Evolutionary conservation across 169 alveolate genomes (phyloP).

Genomic region (Babesia gibsoni): DNA sequence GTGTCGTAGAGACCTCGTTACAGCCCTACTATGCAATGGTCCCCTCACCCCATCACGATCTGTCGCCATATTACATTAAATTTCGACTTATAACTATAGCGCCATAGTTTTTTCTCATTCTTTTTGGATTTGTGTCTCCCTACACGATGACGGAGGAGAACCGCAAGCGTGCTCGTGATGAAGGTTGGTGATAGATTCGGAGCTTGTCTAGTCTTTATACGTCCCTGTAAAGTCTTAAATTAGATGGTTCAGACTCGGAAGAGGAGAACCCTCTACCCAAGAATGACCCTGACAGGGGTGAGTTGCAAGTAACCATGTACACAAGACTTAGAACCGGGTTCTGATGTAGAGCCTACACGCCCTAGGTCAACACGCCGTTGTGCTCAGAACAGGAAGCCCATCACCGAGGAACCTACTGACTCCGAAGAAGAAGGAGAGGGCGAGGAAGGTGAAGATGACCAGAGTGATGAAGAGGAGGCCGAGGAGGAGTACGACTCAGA

Average conservation of each 20-base stretch:
- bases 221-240: background rate
- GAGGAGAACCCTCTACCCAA: slow-evolving; percentile 32
- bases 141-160: slow-evolving; percentile 34
- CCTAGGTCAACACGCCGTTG: slow-evolving; percentile 49
- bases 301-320: background rate
- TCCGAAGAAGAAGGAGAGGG: slow-evolving; percentile 58
- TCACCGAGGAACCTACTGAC: slow-evolving; percentile 43
- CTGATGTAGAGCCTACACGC: slow-evolving; percentile 44
- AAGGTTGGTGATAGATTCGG: background rate
- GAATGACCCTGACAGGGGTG: slow-evolving; percentile 44
- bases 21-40: too few species aligned
- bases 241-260: slow-evolving; percentile 31
- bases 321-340: slow-evolving; percentile 2
- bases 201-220: background rate
- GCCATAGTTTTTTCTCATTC: background rate
- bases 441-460: slow-evolving; percentile 34
- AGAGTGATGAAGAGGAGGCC: slow-evolving; percentile 67
- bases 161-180: slow-evolving; percentile 37
- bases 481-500: slow-evolving; percentile 36
- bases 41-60: slow-evolving; percentile 19
- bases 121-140: background rate
- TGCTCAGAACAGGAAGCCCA: slow-evolving; percentile 35
- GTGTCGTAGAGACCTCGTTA: too few species aligned
- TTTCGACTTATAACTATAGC: background rate
- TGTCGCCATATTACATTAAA: background rate